Conservation (phyloP, 2,329 filamentous ascomycete species). For the Fusarium sulawesiense region DNA sequence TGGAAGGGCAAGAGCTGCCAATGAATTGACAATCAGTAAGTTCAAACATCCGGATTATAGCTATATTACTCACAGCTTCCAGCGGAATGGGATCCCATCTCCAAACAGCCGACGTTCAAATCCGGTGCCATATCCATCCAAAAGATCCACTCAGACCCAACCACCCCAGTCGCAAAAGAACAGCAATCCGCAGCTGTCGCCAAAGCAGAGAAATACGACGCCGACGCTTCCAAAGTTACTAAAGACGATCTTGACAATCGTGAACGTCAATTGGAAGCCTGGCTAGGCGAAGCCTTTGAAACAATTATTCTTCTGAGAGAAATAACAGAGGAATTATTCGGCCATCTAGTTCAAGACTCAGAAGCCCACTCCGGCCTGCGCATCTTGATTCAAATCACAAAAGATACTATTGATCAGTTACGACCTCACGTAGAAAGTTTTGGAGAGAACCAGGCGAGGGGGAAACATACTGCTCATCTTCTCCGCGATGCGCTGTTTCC, state of each 20-base stretch:
- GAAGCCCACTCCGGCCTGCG: not conserved
- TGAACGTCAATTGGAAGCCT: not conserved
- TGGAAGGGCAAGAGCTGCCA: not conserved
- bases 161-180: not conserved
- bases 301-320: not conserved
- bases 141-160: fast-evolving
- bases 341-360: not conserved
- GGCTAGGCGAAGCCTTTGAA: not conserved
- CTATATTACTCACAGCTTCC: too few species aligned
- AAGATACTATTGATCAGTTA: not conserved
- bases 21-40: not conserved
- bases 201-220: not conserved
- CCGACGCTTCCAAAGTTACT: fast-evolving
- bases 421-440: not conserved
- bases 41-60: too few species aligned
- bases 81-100: not conserved
- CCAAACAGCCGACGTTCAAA: not conserved
- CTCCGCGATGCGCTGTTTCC: not conserved
- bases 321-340: not conserved
- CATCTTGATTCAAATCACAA: not conserved
- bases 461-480: not conserved
- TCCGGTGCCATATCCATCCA: fast-evolving
- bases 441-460: not conserved
- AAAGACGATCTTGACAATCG: not conserved
- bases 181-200: not conserved